Conservation (phyloP, 768 basidiomycete species). For the Naganishia onofrii region DNA sequence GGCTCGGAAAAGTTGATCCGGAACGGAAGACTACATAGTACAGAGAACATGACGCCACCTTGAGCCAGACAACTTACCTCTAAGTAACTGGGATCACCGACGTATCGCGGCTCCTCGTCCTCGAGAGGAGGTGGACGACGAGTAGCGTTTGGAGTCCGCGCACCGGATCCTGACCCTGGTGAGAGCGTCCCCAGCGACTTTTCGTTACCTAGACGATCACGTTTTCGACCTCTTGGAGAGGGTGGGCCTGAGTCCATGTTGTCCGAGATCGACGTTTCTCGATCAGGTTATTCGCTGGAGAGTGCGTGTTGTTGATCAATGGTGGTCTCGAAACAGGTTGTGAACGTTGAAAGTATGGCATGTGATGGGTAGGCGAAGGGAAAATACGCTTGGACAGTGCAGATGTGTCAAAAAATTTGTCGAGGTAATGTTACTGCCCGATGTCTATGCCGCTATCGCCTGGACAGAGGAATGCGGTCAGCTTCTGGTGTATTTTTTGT, state of each 20-base stretch:
- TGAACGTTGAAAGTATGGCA: slow-evolving; percentile 3
- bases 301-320: not conserved
- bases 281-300: not conserved
- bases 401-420: not conserved
- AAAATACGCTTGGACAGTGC: not conserved
- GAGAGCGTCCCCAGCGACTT: slow-evolving; percentile 1
- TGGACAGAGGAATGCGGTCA: not conserved
- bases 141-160: slow-evolving; percentile 7
- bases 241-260: slow-evolving; percentile 21
- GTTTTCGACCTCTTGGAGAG: slow-evolving; percentile 21
- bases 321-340: not conserved
- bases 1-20: no score
- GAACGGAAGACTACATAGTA: no score
- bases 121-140: not conserved
- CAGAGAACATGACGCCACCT: no score
- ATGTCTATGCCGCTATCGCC: not conserved
- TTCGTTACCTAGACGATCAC: slow-evolving; percentile 21
- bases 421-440: not conserved
- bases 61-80: slow-evolving; percentile 16
- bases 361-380: not conserved
- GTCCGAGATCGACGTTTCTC: not conserved
- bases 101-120: slow-evolving; percentile 28
- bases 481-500: not conserved
- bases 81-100: slow-evolving; percentile 25
- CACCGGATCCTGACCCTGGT: slow-evolving; percentile 3